A percentile compares a stretch with the other conserved stretches of the same genome.
phyloP scores from a whole-genome alignment of 768 basidiomycete genomes.

The Trametes villosa region DNA sequence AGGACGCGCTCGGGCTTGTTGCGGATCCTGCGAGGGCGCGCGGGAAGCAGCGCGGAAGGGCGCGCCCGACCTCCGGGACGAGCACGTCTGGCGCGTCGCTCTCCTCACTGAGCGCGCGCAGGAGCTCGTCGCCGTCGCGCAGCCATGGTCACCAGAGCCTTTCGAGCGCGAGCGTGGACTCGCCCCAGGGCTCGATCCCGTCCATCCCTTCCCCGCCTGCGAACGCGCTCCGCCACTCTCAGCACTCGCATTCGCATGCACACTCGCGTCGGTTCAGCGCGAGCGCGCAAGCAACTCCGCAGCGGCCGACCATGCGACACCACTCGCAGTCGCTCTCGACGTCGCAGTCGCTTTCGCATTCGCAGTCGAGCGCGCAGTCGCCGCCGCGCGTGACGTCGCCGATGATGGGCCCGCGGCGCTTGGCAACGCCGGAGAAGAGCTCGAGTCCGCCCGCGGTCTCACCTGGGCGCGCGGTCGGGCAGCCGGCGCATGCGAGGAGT shows the following conservation, averaged over 20 bases:
- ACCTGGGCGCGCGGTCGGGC: slow-evolving; percentile 56
- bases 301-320: slow-evolving; percentile 6
- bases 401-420: slow-evolving; percentile 22
- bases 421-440: slow-evolving; percentile 58
- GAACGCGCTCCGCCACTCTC: slow-evolving; percentile 49
- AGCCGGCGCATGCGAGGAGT: slow-evolving; percentile 35
- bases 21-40: slow-evolving; percentile 31
- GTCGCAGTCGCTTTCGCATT: slow-evolving; percentile 12
- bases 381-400: slow-evolving; percentile 17
- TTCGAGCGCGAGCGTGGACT: slow-evolving; percentile 69
- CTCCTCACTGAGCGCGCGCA: slow-evolving; percentile 31
- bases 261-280: slow-evolving; percentile 9
- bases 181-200: slow-evolving; percentile 78
- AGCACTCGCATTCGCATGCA: slow-evolving; percentile 16
- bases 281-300: not conserved
- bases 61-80: slow-evolving; percentile 23
- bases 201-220: slow-evolving; percentile 77
- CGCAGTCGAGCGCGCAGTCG: slow-evolving; percentile 10
- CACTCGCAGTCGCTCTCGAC: slow-evolving; percentile 10
- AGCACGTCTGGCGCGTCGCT: slow-evolving; percentile 17
- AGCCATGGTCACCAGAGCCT: slow-evolving; percentile 68
- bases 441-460: slow-evolving; percentile 65
- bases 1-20: slow-evolving; percentile 73
- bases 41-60: slow-evolving; percentile 17
- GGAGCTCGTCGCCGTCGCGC: slow-evolving; percentile 48